Evolutionary conservation across 345 rosid genomes (phyloP).

Genomic region (Gossypium turneri): DNA sequence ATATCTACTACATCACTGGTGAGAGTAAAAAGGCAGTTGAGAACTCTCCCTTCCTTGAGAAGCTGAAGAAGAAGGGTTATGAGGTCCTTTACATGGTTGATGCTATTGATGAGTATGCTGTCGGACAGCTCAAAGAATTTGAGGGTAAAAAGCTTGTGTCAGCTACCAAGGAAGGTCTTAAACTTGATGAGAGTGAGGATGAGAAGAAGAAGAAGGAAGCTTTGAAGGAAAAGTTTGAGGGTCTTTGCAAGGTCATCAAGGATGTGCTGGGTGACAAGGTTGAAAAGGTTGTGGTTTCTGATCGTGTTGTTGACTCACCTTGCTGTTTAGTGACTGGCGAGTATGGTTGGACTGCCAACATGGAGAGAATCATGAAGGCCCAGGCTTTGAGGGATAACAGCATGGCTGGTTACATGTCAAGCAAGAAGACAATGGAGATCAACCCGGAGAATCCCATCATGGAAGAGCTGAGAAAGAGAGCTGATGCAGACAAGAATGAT

Average conservation of each 20-base stretch:
- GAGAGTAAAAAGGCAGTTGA: conserved; percentile 93
- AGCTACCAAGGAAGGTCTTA: conserved; percentile 83
- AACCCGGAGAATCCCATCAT: not conserved
- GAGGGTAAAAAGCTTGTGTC: conserved; percentile 87
- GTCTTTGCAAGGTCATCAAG: conserved; percentile 83
- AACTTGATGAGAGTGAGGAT: conserved; percentile 67
- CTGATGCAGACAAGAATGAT: not conserved
- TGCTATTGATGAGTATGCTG: conserved; percentile 77
- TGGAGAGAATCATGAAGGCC: conserved; percentile 92
- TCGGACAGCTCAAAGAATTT: conserved; percentile 83
- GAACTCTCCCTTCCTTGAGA: conserved; percentile 94
- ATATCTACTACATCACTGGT: conserved; percentile 79
- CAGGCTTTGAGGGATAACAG: conserved; percentile 70
- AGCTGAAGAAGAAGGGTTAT: conserved; percentile 77
- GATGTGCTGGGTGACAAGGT: conserved; percentile 75
- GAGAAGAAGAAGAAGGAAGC: conserved; percentile 69
- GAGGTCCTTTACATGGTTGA: conserved; percentile 88
- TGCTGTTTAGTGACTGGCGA: conserved; percentile 84
- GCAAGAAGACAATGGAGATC: not conserved
- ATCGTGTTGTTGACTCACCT: conserved; percentile 82
- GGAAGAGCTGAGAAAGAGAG: not conserved
- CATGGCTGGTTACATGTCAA: not conserved
- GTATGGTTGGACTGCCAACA: conserved; percentile 87
- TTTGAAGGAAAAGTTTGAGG: conserved; percentile 65
- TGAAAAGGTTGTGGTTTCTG: conserved; percentile 81